Conservation (phyloP, 805 yeast genomes). For the Monosporozyma yasuniensis region DNA sequence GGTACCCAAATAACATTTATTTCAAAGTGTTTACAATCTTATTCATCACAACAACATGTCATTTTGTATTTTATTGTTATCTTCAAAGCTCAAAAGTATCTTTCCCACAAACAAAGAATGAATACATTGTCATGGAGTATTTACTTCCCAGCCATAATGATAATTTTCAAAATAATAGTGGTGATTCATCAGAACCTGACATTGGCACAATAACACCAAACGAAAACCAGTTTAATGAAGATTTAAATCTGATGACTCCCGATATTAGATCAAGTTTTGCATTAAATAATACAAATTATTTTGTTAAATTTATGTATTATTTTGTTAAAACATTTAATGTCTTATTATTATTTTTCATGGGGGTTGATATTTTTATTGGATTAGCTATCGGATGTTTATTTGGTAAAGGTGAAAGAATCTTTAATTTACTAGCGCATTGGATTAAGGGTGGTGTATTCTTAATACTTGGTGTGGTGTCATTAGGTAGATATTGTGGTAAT, state of each 20-base stretch:
- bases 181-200: neutral
- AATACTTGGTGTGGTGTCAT: constrained; percentile 62
- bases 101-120: constrained; percentile 3
- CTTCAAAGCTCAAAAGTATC: constrained; percentile 35
- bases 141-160: constrained; percentile 3
- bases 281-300: neutral
- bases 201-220: neutral
- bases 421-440: constrained; percentile 86
- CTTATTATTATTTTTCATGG: constrained; percentile 53
- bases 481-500: constrained; percentile 83
- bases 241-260: neutral
- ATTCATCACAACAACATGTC: constrained; percentile 43
- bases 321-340: constrained; percentile 39
- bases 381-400: constrained; percentile 56
- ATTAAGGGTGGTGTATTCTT: constrained; percentile 92
- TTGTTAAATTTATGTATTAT: neutral
- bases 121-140: constrained; percentile 15
- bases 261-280: neutral
- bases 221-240: neutral
- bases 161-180: neutral
- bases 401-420: constrained; percentile 59
- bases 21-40: constrained; percentile 55
- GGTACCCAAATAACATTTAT: constrained; percentile 75
- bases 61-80: constrained; percentile 44
- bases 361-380: constrained; percentile 47